phyloP scores from a whole-genome alignment of 495 filamentous ascomycete genomes.

The Neurospora sp. region DNA sequence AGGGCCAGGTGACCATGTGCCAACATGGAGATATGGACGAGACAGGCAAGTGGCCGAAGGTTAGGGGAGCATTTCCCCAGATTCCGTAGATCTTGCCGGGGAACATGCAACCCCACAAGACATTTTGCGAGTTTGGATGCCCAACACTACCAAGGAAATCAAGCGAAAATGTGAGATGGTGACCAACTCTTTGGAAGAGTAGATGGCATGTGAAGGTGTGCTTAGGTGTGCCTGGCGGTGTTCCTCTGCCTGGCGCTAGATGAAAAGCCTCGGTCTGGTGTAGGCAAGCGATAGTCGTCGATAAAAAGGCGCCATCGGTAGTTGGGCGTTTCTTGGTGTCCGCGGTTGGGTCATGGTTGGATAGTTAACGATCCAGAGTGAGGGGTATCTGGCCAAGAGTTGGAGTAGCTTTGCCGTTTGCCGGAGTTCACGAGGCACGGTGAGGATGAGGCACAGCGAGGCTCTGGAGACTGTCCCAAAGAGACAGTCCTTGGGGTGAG shows the following conservation, averaged over 20 bases:
- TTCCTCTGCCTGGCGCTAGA: neutral
- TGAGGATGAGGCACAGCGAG: neutral
- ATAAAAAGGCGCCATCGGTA: neutral
- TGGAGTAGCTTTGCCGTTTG: neutral
- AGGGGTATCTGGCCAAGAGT: neutral
- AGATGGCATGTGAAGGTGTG: neutral
- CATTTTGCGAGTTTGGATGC: neutral
- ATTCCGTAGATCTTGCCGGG: neutral
- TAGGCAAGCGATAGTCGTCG: neutral
- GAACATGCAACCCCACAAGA: neutral
- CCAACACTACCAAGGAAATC: neutral
- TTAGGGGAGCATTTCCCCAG: neutral
- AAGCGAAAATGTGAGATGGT: neutral
- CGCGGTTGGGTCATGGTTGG: neutral
- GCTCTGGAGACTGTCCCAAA: neutral
- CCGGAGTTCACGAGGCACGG: neutral
- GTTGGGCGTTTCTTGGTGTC: neutral
- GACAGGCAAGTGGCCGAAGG: slow-evolving; percentile 15
- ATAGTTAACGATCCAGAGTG: neutral
- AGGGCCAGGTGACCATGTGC: slow-evolving; percentile 14
- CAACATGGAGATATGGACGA: slow-evolving; percentile 14
- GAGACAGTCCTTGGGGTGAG: neutral
- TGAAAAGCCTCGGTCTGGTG: neutral
- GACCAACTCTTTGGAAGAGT: neutral
- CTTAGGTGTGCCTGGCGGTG: neutral